Evolutionary conservation across 179 eudicot species (phyloP), one percentile per base, ranked within the genome.

Genomic region (Silene noctiflora): DNA sequence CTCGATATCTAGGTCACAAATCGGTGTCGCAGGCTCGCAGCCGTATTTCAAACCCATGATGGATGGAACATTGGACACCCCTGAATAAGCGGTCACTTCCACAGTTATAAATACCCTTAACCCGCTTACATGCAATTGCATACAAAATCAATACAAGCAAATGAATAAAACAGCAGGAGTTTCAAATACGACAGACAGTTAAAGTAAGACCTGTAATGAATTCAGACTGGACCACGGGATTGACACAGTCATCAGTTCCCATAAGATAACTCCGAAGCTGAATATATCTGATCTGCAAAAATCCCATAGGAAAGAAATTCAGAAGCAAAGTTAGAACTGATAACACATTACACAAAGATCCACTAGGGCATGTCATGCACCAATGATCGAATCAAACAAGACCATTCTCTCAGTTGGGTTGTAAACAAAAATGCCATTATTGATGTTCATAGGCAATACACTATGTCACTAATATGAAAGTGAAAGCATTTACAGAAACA

Each of bases 191-290:
- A 53, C 69, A 68, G 33, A 53, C 22, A 55, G 62, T 10, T 44
- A 44, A 44, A 84, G 58, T 68, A 60, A 51, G 21, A 91, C 97
- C 93, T 93, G 98, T 74, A 89, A 67, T 12, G 89, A 73, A 78
- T 93, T 93, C 61, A 93, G 88, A 78, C 79, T 72, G 66, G 69
- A 77, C 98, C 96, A 93, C 11, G 98, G 98, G 51, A 91, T 80
- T 8, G 84, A 81, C 66, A 83, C 84, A 0, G 98, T 91, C 87
- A 91, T 80, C 48, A 93, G 79, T 81, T 93, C 96, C 98, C 98
- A 93, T 59, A 93, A 65, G 71, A 93, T 84, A 42, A 93, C 96
- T 44, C 94, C 98, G 60, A 89, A 91, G 78, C 98, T 93, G 80
- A 84, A 93, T 65, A 93, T 91, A 82, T 93, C 98, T 10, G 96